Evolutionary conservation across 305 asterid species (phyloP), one percentile per base, ranked within the genome.

Genomic region (Stenogyne calaminthoides): DNA sequence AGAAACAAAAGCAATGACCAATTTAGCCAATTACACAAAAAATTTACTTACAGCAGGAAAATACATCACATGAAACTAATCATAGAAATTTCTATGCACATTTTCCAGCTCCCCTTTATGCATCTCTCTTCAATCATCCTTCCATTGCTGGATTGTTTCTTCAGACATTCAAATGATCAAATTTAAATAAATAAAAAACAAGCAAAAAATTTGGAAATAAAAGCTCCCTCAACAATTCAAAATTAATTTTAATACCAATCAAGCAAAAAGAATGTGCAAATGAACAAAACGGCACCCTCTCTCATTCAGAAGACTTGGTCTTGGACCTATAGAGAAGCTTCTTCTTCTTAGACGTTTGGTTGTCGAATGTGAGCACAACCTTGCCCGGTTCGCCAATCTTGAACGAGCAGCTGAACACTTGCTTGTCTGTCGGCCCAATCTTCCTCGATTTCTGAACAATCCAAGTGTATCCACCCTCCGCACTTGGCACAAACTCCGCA

Each of bases 311-410:
- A n/a, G 74, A 20, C 78, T 81, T 84, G 89, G 82, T 79, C 89
- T 89, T 93, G 85, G 85, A 86, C 90, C 97, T 87, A 70, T 81
- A 93, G 27, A 89, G 83, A 69, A 93, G 94, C 84, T 91, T 88
- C 94, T 91, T 93, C 91, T 87, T 93, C 92, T 89, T 93, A 0
- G 97, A 91, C 19, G 88, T 88, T 78, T 93, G 97, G 84, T 93
- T 93, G 78, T 93, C 89, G 64, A 93, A 86, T 55, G 91, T 87
- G 72, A 93, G 96, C 71, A 93, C 96, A 70, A 93, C 84, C 76
- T 91, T 93, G 2, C 98, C 97, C 1, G 92, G 63, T 78, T 91
- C 97, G 7, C 81, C 82, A 5, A 78, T 81, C 29, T 78, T 91
- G 84, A 83, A 93, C 80, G 81, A 79, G 82, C 88, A 85, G 70